Evolutionary conservation across 1,284 basidiomycete species (phyloP).

Genomic region (Xanthoconium separans): DNA sequence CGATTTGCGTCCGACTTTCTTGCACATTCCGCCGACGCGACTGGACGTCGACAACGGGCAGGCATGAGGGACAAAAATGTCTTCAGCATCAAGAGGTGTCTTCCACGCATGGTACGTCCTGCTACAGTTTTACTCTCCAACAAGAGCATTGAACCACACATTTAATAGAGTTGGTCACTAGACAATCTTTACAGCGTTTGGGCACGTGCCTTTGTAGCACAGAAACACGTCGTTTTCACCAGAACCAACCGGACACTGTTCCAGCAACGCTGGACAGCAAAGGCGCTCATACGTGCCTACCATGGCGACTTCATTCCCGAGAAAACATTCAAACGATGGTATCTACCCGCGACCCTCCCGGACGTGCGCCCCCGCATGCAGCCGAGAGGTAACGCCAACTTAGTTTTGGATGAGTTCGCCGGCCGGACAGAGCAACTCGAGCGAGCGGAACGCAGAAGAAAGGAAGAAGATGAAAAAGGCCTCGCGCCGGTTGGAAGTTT

Average conservation of each 20-base stretch:
- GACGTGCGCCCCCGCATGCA: slow-evolving; percentile 69
- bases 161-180: slow-evolving; percentile 73
- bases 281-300: slow-evolving; percentile 90
- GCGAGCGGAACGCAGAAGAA: slow-evolving; percentile 45
- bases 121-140: not conserved
- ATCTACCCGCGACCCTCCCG: slow-evolving; percentile 84
- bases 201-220: slow-evolving; percentile 56
- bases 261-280: slow-evolving; percentile 91
- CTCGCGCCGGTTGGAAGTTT: slow-evolving; percentile 83
- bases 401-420: slow-evolving; percentile 56
- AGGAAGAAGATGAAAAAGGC: slow-evolving; percentile 59
- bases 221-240: slow-evolving; percentile 55
- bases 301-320: slow-evolving; percentile 96
- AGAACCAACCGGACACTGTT: slow-evolving; percentile 70
- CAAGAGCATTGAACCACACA: slow-evolving; percentile 6
- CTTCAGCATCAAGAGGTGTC: slow-evolving; percentile 41
- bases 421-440: slow-evolving; percentile 46
- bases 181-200: slow-evolving; percentile 82
- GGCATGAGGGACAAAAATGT: slow-evolving; percentile 46
- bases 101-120: slow-evolving; percentile 48
- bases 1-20: not conserved
- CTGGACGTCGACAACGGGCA: not conserved
- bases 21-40: no score
- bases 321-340: slow-evolving; percentile 94
- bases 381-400: slow-evolving; percentile 42